A percentile compares a stretch with the other conserved stretches of the same genome.
phyloP scores from a whole-genome alignment of 2,329 filamentous ascomycete species.

The Macrophomina phaseolina region DNA sequence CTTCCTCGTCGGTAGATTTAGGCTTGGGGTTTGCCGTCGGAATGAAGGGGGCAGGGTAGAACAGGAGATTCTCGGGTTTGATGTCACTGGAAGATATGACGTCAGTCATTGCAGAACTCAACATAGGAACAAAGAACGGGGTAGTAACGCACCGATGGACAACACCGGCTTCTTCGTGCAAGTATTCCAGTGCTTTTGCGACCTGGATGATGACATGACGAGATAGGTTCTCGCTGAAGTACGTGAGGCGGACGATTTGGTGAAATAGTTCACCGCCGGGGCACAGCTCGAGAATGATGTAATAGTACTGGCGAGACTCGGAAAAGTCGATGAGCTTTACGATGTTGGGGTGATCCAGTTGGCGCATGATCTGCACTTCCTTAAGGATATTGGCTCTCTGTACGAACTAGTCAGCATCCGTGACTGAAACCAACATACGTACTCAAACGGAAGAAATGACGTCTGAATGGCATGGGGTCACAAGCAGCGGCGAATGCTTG shows the following conservation, averaged over 20 bases:
- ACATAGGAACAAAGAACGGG: constrained; percentile 4
- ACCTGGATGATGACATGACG: constrained; percentile 95
- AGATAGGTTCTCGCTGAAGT: constrained; percentile 95
- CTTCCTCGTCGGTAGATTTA: constrained; percentile 85
- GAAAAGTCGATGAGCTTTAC: constrained; percentile 92
- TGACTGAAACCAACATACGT: constrained; percentile 25
- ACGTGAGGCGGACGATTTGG: constrained; percentile 96
- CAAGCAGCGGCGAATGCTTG: constrained; percentile 33
- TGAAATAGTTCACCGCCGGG: constrained; percentile 97
- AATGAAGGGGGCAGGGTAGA: constrained; percentile 82
- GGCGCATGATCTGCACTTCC: constrained; percentile 98
- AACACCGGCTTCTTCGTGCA: constrained; percentile 93
- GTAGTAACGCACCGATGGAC: constrained; percentile 82
- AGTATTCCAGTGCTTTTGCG: constrained; percentile 88
- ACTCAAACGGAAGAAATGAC: constrained; percentile 28
- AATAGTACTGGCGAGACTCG: constrained; percentile 94
- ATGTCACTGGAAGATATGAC: constrained; percentile 72
- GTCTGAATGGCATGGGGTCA: constrained; percentile 34
- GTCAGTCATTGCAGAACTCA: constrained; percentile 39
- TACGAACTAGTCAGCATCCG: constrained; percentile 49
- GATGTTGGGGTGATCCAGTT: constrained; percentile 95
- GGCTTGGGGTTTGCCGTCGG: constrained; percentile 82
- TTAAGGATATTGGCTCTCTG: constrained; percentile 97
- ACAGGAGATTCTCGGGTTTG: constrained; percentile 96
- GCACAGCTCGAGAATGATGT: constrained; percentile 93